A percentile compares a stretch with the other conserved stretches of the same genome.
Evolutionary conservation across 2,329 filamentous ascomycete species (phyloP).

Genomic region (Cladosporium sp.): DNA sequence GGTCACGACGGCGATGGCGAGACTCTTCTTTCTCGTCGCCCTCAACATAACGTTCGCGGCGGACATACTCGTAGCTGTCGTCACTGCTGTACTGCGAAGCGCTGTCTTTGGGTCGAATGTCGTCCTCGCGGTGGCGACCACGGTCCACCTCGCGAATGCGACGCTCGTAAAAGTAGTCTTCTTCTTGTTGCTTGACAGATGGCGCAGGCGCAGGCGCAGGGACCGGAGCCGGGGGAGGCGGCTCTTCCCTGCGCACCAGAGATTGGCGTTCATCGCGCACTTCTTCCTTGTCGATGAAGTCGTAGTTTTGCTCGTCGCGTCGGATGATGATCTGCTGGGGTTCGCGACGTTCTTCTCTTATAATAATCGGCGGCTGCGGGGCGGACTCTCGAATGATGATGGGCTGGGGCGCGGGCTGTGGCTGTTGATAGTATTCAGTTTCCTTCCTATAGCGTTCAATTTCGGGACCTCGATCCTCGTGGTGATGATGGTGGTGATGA

Average conservation of each 20-base stretch:
- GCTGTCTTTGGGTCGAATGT: slow-evolving; percentile 50
- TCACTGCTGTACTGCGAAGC: slow-evolving; percentile 56
- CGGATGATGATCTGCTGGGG: slow-evolving; percentile 45
- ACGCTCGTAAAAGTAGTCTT: slow-evolving; percentile 61
- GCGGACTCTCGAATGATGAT: slow-evolving; percentile 51
- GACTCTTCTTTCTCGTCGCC: slow-evolving; percentile 29
- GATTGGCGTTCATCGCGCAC: slow-evolving; percentile 44
- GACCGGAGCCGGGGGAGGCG: slow-evolving; percentile 29
- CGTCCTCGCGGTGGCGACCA: slow-evolving; percentile 38
- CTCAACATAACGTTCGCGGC: slow-evolving; percentile 40
- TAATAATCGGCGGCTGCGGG: slow-evolving; percentile 45
- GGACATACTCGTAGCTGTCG: slow-evolving; percentile 58
- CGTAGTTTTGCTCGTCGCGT: slow-evolving; percentile 55
- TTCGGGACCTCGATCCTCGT: slow-evolving; percentile 41
- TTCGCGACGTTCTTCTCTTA: slow-evolving; percentile 47
- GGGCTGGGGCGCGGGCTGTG: slow-evolving; percentile 38
- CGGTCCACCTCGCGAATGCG: slow-evolving; percentile 52
- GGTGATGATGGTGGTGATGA: slow-evolving; percentile 34
- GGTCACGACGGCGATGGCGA: slow-evolving; percentile 49
- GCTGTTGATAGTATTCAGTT: slow-evolving; percentile 49
- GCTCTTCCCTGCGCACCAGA: slow-evolving; percentile 39
- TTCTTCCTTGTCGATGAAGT: slow-evolving; percentile 57
- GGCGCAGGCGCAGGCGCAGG: slow-evolving; percentile 13
- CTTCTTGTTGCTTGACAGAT: slow-evolving; percentile 38
- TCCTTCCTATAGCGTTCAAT: slow-evolving; percentile 50